phyloP scores from a whole-genome alignment of 257 asterid genomes.

The Handroanthus guayacan region DNA sequence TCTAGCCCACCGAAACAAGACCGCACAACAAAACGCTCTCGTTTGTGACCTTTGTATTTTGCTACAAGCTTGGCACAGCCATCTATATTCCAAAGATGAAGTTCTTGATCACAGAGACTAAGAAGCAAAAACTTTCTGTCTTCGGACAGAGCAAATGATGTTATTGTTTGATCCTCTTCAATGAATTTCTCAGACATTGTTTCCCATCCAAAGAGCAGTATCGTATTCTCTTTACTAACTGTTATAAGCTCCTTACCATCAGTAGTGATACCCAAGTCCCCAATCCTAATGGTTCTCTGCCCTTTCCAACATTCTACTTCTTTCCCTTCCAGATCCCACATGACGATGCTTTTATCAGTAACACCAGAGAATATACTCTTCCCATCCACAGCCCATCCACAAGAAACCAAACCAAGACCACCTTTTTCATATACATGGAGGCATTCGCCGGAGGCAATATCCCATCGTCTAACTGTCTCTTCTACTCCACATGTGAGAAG shows the following conservation, averaged over 20 bases:
- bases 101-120: constrained; percentile 76
- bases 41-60: constrained; percentile 85
- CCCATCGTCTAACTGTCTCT: constrained; percentile 87
- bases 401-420: constrained; percentile 81
- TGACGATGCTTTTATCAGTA: constrained; percentile 76
- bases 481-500: constrained; percentile 91
- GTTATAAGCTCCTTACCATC: constrained; percentile 77
- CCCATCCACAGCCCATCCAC: constrained; percentile 89
- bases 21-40: constrained; percentile 79
- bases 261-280: constrained; percentile 71
- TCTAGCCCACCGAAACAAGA: constrained; percentile 91
- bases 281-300: constrained; percentile 62
- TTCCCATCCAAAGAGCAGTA: constrained; percentile 76
- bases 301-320: constrained; percentile 92
- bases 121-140: constrained; percentile 78
- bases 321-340: constrained; percentile 92
- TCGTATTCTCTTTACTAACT: constrained; percentile 66
- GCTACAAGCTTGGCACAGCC: constrained; percentile 62
- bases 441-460: constrained; percentile 76
- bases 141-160: constrained; percentile 73
- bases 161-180: constrained; percentile 78
- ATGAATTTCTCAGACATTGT: constrained; percentile 70
- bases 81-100: constrained; percentile 90
- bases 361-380: constrained; percentile 70
- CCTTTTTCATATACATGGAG: constrained; percentile 67